These are phyloP conservation scores for Talaromyces adpressus DNA, from an alignment of 495 filamentous ascomycete species.

Conservation along the genomic window DNA sequence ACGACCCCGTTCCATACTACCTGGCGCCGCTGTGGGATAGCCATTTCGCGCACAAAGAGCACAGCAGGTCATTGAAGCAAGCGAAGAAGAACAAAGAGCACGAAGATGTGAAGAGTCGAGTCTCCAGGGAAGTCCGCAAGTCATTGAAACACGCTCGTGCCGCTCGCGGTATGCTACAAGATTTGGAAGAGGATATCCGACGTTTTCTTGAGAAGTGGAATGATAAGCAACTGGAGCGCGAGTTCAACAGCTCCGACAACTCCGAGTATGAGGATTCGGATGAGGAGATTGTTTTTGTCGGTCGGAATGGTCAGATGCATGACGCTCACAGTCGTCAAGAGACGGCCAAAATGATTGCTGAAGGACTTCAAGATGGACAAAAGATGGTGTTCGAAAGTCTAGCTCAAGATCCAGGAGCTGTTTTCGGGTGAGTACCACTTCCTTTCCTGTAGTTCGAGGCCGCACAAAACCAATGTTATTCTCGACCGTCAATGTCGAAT, in stretches of 20 bases:
- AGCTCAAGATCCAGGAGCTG: slow-evolving; percentile 64
- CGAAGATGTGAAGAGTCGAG: slow-evolving; percentile 30
- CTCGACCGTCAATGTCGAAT: neutral
- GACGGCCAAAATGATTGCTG: slow-evolving; percentile 23
- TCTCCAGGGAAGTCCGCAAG: slow-evolving; percentile 45
- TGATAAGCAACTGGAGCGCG: slow-evolving; percentile 30
- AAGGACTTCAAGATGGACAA: slow-evolving; percentile 48
- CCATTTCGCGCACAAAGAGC: slow-evolving; percentile 44
- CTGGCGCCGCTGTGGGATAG: slow-evolving; percentile 83
- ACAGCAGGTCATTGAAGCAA: slow-evolving; percentile 27
- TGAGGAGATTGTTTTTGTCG: slow-evolving; percentile 92
- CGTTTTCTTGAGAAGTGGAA: slow-evolving; percentile 56
- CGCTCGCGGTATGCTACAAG: slow-evolving; percentile 58
- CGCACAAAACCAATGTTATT: neutral
- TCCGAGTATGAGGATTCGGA: slow-evolving; percentile 56
- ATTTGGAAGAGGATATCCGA: slow-evolving; percentile 57
- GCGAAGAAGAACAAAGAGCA: slow-evolving; percentile 29
- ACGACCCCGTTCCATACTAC: slow-evolving; percentile 73
- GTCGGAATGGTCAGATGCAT: slow-evolving; percentile 66
- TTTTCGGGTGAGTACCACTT: slow-evolving; percentile 66
- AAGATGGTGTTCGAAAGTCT: slow-evolving; percentile 74
- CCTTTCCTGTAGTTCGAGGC: slow-evolving; percentile 3
- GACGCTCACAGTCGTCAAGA: slow-evolving; percentile 43
- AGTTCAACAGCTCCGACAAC: slow-evolving; percentile 43
- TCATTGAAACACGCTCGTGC: slow-evolving; percentile 65